Percentiles rank a stretch among this genome's conserved stretches.
Conservation (phyloP, 2,329 filamentous ascomycete genomes). For the Fonsecaea nubica region DNA sequence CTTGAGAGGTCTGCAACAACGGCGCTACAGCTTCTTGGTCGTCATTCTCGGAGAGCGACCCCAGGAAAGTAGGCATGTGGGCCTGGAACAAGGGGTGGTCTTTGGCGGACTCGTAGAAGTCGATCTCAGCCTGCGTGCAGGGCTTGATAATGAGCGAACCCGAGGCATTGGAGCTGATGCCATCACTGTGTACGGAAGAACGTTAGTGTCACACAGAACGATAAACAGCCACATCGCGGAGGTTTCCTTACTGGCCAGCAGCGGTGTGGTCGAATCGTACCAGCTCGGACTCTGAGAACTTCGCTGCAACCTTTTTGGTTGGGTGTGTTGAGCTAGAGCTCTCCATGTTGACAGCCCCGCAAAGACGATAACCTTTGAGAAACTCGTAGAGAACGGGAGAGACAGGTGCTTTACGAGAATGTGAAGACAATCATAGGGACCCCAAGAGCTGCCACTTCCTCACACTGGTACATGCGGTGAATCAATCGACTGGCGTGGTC, state of each 20-base stretch:
- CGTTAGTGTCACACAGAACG: slow-evolving; percentile 19
- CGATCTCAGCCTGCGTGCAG: slow-evolving; percentile 82
- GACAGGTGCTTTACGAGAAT: not conserved
- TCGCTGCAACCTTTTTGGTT: slow-evolving; percentile 24
- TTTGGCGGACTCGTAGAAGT: slow-evolving; percentile 80
- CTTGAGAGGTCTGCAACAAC: slow-evolving; percentile 55
- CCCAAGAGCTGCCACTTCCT: not conserved
- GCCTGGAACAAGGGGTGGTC: slow-evolving; percentile 75
- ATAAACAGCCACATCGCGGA: not conserved
- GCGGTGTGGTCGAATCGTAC: slow-evolving; percentile 55
- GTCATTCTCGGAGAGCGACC: slow-evolving; percentile 74
- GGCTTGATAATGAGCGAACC: slow-evolving; percentile 94
- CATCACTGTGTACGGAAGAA: slow-evolving; percentile 67
- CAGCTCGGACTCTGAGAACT: slow-evolving; percentile 40
- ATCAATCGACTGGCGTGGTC: not conserved
- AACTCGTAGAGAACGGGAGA: not conserved
- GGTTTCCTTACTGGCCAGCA: slow-evolving; percentile 56
- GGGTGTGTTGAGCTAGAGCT: slow-evolving; percentile 5
- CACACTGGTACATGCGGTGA: not conserved
- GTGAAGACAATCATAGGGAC: not conserved
- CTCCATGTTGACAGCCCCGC: not conserved
- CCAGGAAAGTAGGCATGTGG: slow-evolving; percentile 85
- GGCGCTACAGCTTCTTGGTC: slow-evolving; percentile 48
- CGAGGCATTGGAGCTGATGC: slow-evolving; percentile 81
- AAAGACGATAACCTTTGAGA: not conserved